A percentile compares a stretch with the other conserved stretches of the same genome.
phyloP scores from a whole-genome alignment of 2,329 filamentous ascomycete genomes.

The Aspergillus versicolor region DNA sequence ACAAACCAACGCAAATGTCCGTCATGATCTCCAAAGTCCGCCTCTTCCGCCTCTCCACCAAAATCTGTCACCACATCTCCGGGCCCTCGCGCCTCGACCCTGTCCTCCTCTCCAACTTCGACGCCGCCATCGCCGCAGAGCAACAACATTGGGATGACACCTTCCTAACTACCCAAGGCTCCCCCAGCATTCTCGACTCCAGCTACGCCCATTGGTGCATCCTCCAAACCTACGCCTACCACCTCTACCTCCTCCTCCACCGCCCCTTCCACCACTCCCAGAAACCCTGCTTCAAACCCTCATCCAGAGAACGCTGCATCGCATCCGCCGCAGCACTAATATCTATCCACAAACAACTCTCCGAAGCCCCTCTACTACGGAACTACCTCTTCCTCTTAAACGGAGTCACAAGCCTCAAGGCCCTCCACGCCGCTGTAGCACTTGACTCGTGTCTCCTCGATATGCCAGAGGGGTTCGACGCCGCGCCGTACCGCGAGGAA shows the following conservation, averaged over 20 bases:
- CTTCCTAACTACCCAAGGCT: slow-evolving; percentile 15
- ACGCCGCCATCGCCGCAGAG: slow-evolving; percentile 17
- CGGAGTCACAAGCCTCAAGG: background rate
- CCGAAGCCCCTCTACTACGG: background rate
- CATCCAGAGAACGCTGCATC: slow-evolving; percentile 22
- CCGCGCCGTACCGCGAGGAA: too few relatives aligned
- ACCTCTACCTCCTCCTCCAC: slow-evolving; percentile 30
- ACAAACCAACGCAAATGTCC: slow-evolving; percentile 31
- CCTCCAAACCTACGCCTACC: slow-evolving; percentile 31
- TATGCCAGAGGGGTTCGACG: too few relatives aligned
- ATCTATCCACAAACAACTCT: slow-evolving; percentile 17
- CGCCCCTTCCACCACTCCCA: slow-evolving; percentile 18
- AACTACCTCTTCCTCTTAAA: background rate
- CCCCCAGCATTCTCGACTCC: slow-evolving; percentile 18
- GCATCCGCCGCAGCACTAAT: slow-evolving; percentile 22
- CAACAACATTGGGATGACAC: slow-evolving; percentile 19
- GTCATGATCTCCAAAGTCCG: slow-evolving; percentile 30
- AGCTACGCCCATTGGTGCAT: slow-evolving; percentile 29
- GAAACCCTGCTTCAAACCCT: background rate
- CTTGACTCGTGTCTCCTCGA: background rate
- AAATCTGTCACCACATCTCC: slow-evolving; percentile 25
- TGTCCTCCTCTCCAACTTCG: slow-evolving; percentile 7
- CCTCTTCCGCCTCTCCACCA: slow-evolving; percentile 27
- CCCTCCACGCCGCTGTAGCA: background rate
- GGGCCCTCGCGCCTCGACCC: slow-evolving; percentile 10